phyloP scores from a whole-genome alignment of 1,284 basidiomycete genomes.

The Melanopsichium pennsylvanicum region DNA sequence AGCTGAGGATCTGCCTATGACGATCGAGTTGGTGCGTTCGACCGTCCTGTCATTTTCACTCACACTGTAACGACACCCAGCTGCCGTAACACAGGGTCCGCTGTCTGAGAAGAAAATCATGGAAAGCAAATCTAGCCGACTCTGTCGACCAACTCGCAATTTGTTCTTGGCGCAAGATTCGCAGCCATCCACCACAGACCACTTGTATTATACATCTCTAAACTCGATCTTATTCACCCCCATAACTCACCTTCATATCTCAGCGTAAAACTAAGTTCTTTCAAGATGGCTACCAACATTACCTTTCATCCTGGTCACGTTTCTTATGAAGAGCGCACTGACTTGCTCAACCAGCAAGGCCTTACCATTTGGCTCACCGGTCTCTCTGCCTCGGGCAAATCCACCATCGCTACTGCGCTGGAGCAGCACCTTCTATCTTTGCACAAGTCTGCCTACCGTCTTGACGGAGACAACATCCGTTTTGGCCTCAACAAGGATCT shows the following conservation, averaged over 20 bases:
- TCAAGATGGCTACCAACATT: conserved; percentile 81
- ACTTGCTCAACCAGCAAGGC: conserved; percentile 51
- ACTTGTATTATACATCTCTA: too few relatives aligned
- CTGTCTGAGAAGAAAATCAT: conserved; percentile 8
- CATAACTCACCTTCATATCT: not conserved
- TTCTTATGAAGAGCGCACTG: conserved; percentile 58
- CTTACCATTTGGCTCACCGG: conserved; percentile 56
- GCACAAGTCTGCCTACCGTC: conserved; percentile 84
- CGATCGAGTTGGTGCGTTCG: conserved; percentile 11
- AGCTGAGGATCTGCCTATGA: conserved; percentile 8
- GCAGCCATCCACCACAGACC: too few relatives aligned
- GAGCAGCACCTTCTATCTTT: conserved; percentile 93
- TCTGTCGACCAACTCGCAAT: too few relatives aligned
- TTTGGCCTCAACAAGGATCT: conserved; percentile 98
- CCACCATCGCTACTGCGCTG: conserved; percentile 94
- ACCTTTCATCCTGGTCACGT: conserved; percentile 77
- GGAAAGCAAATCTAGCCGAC: conserved; percentile 1
- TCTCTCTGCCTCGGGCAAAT: conserved; percentile 71
- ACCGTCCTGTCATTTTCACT: too few relatives aligned
- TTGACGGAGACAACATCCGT: conserved; percentile 96
- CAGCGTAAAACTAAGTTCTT: not conserved
- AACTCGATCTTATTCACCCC: not conserved
- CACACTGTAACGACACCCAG: conserved; percentile 16
- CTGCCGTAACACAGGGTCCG: not conserved
- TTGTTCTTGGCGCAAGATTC: not conserved